phyloP scores from a whole-genome alignment of 371 early-diverging fungal genomes.

The Mortierella sp. region DNA sequence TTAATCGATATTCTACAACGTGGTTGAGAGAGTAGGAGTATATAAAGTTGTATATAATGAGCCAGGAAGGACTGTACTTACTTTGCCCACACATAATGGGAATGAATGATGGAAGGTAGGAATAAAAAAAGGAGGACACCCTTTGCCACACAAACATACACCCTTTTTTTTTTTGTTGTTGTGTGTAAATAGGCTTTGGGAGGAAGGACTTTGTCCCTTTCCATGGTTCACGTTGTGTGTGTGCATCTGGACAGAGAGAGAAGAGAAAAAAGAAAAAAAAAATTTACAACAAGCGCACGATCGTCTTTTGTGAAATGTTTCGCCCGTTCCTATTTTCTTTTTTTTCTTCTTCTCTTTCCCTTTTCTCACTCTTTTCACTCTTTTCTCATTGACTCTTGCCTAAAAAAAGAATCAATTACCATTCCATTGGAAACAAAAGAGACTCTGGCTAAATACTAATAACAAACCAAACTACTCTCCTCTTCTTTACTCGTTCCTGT shows the following conservation, averaged over 20 bases:
- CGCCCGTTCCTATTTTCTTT: constrained; percentile 5
- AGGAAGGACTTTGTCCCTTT: not conserved
- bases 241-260: not conserved
- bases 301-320: constrained; percentile 4
- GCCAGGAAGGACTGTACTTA: too few relatives aligned
- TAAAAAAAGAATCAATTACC: not conserved
- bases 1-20: constrained; percentile 1
- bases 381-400: constrained; percentile 2
- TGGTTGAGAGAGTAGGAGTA: constrained; percentile 2
- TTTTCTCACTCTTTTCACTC: not conserved
- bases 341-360: not conserved
- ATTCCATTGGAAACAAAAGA: not conserved
- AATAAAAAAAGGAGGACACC: too few relatives aligned
- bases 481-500: not conserved
- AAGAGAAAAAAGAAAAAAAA: not conserved
- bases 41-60: too few relatives aligned
- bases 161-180: not conserved
- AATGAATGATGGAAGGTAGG: not conserved
- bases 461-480: not conserved
- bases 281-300: constrained; percentile 1
- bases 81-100: not conserved
- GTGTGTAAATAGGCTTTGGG: not conserved
- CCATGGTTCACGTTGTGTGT: not conserved
- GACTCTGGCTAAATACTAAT: not conserved
- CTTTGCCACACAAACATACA: not conserved